Evolutionary conservation across 1,284 basidiomycete genomes (phyloP), one percentile per base, ranked within the genome.

Genomic region (Neonothopanus nambi): DNA sequence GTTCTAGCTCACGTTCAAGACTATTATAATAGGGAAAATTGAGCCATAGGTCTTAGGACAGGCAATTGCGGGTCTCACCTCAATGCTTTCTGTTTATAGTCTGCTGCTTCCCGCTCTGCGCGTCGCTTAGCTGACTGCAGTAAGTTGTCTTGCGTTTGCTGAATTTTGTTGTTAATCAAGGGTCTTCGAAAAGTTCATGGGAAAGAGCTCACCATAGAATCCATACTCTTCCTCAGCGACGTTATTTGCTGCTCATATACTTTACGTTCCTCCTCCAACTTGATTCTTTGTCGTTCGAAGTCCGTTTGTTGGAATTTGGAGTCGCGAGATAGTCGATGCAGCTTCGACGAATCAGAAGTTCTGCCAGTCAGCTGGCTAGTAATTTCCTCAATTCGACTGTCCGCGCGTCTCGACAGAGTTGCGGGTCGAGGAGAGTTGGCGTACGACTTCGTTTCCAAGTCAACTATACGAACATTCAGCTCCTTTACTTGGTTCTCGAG

Each of bases 401-500:
- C 87, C 28, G 83, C 69, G 23, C 86, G 80, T 44, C 84, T 76
- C 20, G 82, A 77, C 1, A 71, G 68, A 1, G 79, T 70, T 2
- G 76, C 65, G 9, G 85, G 77, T 21, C 85, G 78, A n/a, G 88
- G 83, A 15, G 81, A 80, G 55, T 67, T 82, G 7, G 83, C 69
- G 59, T 89, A 85, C 1, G 89, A 85, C 62, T 79, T 87, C 0
- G 89, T 90, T 66, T 93, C 91, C 11, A 93, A 74, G 62, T 93
- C 91, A 7, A 91, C 85, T 54, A 93, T 82, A 28, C 84, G 85
- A 35, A 91, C 78, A 55, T 91, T 90, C 30, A 92, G 71, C 46
- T 92, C 89, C 65, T 92, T 92, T 63, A 89, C 77, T 67, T 91
- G 87, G 63, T 90, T 91, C 72, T 92, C 90, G 18, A 93, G 75